Conservation (phyloP, 2,329 filamentous ascomycete species). For the Penicillium griseofulvum region DNA sequence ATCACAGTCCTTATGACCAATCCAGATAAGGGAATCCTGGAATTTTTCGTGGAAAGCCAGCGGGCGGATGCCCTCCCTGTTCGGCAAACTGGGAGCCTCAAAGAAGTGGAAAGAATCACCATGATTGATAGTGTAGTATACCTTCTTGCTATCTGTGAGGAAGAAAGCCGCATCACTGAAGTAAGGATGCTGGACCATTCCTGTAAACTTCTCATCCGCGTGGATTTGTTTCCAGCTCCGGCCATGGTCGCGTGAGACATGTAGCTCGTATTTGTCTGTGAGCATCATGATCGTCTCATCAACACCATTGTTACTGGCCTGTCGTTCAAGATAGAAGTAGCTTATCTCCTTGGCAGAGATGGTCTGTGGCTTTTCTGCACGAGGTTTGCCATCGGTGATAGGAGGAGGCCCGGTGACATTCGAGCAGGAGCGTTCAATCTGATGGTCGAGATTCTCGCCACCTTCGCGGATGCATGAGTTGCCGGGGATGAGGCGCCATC, state of each 20-base stretch:
- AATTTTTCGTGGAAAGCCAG: slow-evolving; percentile 79
- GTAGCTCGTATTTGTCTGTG: slow-evolving; percentile 61
- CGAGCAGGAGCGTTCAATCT: slow-evolving; percentile 72
- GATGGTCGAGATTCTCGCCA: slow-evolving; percentile 66
- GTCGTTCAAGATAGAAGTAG: slow-evolving; percentile 76
- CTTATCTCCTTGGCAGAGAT: slow-evolving; percentile 62
- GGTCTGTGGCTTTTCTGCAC: slow-evolving; percentile 52
- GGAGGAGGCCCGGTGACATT: slow-evolving; percentile 54
- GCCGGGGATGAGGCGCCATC: slow-evolving; percentile 87
- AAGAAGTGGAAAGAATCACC: slow-evolving; percentile 64
- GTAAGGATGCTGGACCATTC: slow-evolving; percentile 74
- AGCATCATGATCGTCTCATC: slow-evolving; percentile 73
- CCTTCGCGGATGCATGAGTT: slow-evolving; percentile 65
- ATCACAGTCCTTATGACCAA: slow-evolving; percentile 68
- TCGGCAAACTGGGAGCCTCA: slow-evolving; percentile 22
- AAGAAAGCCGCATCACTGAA: slow-evolving; percentile 86
- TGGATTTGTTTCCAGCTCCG: slow-evolving; percentile 72
- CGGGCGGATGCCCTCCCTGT: slow-evolving; percentile 48
- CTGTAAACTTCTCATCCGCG: slow-evolving; percentile 58
- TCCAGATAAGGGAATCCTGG: slow-evolving; percentile 91
- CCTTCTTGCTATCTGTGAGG: slow-evolving; percentile 64
- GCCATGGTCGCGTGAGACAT: slow-evolving; percentile 79
- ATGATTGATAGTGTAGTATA: slow-evolving; percentile 79
- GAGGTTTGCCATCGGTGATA: slow-evolving; percentile 63
- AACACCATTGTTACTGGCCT: slow-evolving; percentile 58